Evolutionary conservation across 495 filamentous ascomycete species (phyloP).

Genomic region (Penicillium coprophilum): DNA sequence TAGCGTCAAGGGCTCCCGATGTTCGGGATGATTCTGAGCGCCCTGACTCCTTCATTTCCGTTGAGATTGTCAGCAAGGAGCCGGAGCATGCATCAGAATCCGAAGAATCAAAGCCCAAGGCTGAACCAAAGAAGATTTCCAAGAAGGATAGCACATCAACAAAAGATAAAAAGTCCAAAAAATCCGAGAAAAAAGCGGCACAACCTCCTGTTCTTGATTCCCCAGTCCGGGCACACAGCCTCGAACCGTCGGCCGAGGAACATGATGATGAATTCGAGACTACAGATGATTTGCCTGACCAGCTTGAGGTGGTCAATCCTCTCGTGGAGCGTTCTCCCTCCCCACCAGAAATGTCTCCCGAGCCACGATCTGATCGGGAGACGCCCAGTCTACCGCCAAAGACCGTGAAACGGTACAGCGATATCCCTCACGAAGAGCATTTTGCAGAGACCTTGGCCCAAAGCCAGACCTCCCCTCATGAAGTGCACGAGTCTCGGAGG

Average conservation of each 20-base stretch:
- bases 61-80: slow-evolving; percentile 36
- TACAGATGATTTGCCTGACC: slow-evolving; percentile 27
- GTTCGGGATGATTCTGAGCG: slow-evolving; percentile 40
- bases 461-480: slow-evolving; percentile 22
- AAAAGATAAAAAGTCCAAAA: slow-evolving; percentile 49
- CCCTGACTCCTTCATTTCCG: slow-evolving; percentile 41
- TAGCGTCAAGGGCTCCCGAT: slow-evolving; percentile 14
- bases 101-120: slow-evolving; percentile 33
- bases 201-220: slow-evolving; percentile 12
- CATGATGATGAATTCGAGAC: slow-evolving; percentile 25
- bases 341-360: not conserved
- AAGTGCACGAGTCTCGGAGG: slow-evolving; percentile 12
- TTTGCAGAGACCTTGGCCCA: slow-evolving; percentile 34
- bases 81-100: slow-evolving; percentile 22
- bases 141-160: slow-evolving; percentile 40
- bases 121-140: slow-evolving; percentile 28
- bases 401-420: slow-evolving; percentile 46
- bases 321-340: slow-evolving; percentile 24
- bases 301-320: slow-evolving; percentile 26
- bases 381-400: slow-evolving; percentile 42
- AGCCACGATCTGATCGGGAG: slow-evolving; percentile 22
- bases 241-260: slow-evolving; percentile 7
- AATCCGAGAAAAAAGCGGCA: slow-evolving; percentile 35
- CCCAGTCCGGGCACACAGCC: slow-evolving; percentile 11
- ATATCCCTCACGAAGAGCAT: slow-evolving; percentile 45